Base-by-base conservation (phyloP, 805 yeast species). In the Metschnikowia vanudenii region DNA sequence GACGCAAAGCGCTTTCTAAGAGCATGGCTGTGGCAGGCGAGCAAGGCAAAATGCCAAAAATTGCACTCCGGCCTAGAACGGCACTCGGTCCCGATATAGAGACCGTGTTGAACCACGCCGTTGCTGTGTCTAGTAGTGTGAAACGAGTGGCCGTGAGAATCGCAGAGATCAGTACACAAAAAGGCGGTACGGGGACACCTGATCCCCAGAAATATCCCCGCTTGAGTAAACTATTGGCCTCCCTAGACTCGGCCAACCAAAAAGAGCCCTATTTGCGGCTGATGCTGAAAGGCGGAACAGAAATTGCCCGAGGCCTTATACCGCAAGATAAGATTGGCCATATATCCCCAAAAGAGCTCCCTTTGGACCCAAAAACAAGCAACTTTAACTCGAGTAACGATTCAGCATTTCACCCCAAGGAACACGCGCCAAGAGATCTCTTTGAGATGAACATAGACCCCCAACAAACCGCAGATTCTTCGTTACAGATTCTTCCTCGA, bases 201-300 rank as follows among this genome's bases (percentile, higher is more conserved):
- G 46, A 49, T 33, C 14, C 36, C 30, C 17, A 16, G 7, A 46
- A 43, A 30, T 51, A 42, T 32, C 57, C 53, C 3, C n/a, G 12
- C 13, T 37, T 43, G 35, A 38, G 22, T 22, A 22, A 22, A 24
- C 19, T 37, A 1, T 10, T 43, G n/a, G 17, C 17, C 4, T 14
- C 32, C 11, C n/a, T 37, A 11, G 28, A 31, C 10, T 24, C 40
- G 4, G 30, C 8, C 2, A 18, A 34, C 7, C 24, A 5, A 18
- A 34, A 14, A 14, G 34, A 16, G 34, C 16, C 34, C 12, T 8
- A 5, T 26, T 26, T 26, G 5, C 12, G 12, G 28, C 28, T 12
- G 12, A 12, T 26, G 7, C 11, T 6, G 28, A 12, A 3, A 10
- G 12, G 12, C 10, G 11, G 11, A 26, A 26, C 12, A 26, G 28